Base-by-base conservation (phyloP, 305 asterid species). In the Coffea humblotiana region DNA sequence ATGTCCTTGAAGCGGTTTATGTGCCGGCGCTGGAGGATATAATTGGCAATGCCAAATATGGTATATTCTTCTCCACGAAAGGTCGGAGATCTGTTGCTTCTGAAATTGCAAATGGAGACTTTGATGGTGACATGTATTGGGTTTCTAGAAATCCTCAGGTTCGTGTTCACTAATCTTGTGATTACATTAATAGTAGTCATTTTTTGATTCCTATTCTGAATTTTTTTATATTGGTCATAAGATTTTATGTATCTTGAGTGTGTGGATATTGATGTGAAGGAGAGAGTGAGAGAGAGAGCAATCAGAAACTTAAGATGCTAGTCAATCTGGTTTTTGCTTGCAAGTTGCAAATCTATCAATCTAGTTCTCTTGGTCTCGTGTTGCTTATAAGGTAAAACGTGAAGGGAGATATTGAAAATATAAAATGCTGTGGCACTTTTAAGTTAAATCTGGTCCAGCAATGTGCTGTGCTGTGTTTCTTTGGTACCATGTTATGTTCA, bases 31-130 rank as follows among this genome's bases (percentile, higher is more conserved):
- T 95, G 86, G 90, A 90, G 70, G 94, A 88, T 64, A 25, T 80
- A 63, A 87, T 95, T 65, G 99, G 99, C 64, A 92, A 91, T 88
- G 87, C 98, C 72, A 95, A 89, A 72, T 92, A 88, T 90, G 99
- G 93, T 0, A 91, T 95, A 48, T 93, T 95, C 89, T 95, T 95
- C 85, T 95, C 97, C 4, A 85, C 91, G 1, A 90, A 92, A 85
- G 99, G 99, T 69, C 74, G 58, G 16, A 89, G 85, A 72, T 93
- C 98, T 2, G 97, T 91, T 0, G 93, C 98, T 43, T 86, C 87
- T 61, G 99, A 95, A 87, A 95, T 95, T 86, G 98, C 97, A 27
- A 92, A 91, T 69, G 97, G 99, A 27, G 99, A 95, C 85, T 95
- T 92, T 79, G 99, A 95, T 82, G 99, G 98, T 10, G 99, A 95